These are phyloP conservation scores for Jaapia argillacea DNA, from an alignment of 768 basidiomycete species.

Conservation along the genomic window DNA sequence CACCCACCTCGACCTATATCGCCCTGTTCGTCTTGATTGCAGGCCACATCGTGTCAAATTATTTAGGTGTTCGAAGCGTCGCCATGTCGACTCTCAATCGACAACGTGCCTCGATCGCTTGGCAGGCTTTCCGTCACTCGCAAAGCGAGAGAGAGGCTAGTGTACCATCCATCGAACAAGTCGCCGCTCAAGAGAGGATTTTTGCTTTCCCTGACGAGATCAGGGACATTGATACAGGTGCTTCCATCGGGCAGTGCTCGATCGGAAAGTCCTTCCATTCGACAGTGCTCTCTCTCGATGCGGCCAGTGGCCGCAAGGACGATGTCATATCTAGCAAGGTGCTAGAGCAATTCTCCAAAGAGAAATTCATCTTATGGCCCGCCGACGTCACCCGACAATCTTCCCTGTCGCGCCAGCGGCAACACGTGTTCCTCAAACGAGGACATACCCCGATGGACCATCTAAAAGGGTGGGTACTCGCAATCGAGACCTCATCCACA, in stretches of 20 bases:
- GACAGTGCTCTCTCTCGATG: conserved; percentile 29
- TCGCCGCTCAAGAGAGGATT: conserved; percentile 34
- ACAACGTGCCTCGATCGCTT: conserved; percentile 45
- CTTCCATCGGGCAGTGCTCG: conserved; percentile 32
- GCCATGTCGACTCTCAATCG: conserved; percentile 48
- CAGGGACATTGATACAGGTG: conserved; percentile 24
- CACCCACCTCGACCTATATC: conserved; percentile 35
- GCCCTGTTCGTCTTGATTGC: conserved; percentile 40
- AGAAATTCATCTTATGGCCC: conserved; percentile 48
- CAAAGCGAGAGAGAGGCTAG: conserved; percentile 6
- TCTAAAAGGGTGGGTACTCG: conserved; percentile 42
- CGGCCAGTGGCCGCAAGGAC: conserved; percentile 20
- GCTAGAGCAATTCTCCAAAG: conserved; percentile 24
- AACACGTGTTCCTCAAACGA: conserved; percentile 42
- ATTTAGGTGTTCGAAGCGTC: conserved; percentile 48
- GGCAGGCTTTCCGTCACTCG: conserved; percentile 28
- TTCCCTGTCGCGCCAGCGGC: conserved; percentile 9
- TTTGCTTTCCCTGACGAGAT: conserved; percentile 30
- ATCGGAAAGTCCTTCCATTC: too few species aligned
- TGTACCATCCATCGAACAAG: conserved; percentile 23
- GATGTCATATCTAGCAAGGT: conserved; percentile 7
- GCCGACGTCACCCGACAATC: conserved; percentile 18
- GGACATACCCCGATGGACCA: conserved; percentile 37
- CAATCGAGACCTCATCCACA: conserved; percentile 12
- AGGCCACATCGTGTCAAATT: conserved; percentile 49